Conservation (phyloP, 768 basidiomycete genomes). For the Leccinum aurantiacum region DNA sequence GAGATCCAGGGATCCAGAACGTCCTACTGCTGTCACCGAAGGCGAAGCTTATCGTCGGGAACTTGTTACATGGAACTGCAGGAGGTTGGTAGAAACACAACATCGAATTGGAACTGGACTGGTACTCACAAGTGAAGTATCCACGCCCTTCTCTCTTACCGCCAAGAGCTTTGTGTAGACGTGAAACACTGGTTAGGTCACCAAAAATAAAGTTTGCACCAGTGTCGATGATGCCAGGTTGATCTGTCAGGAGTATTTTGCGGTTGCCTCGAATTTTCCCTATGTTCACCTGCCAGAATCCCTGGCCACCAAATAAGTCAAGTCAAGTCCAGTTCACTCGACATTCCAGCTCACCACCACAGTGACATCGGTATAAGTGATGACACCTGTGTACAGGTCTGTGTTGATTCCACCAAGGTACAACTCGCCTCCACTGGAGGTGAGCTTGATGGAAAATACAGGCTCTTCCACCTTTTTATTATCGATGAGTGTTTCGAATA, state of each 20-base stretch:
- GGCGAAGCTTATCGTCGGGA: background rate
- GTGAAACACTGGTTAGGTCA: background rate
- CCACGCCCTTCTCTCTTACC: background rate
- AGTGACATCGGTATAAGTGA: background rate
- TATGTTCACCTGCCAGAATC: background rate
- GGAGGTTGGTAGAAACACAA: background rate
- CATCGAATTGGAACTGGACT: background rate
- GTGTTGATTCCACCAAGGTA: background rate
- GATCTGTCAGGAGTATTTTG: background rate
- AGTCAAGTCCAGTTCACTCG: background rate
- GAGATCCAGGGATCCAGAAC: background rate
- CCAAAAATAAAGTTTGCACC: background rate
- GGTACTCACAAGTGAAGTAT: background rate
- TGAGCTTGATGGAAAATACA: background rate
- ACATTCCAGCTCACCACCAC: background rate
- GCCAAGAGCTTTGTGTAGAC: background rate
- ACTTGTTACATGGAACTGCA: background rate
- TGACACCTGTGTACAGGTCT: background rate
- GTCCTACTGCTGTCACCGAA: background rate
- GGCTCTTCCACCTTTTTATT: background rate
- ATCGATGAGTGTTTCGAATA: background rate
- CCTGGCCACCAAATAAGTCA: background rate
- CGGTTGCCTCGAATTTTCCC: background rate
- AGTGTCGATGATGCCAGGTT: background rate
- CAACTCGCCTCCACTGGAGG: background rate